These are phyloP conservation scores for Quercus rubra DNA, from an alignment of 306 rosid genomes.

Conservation along the genomic window DNA sequence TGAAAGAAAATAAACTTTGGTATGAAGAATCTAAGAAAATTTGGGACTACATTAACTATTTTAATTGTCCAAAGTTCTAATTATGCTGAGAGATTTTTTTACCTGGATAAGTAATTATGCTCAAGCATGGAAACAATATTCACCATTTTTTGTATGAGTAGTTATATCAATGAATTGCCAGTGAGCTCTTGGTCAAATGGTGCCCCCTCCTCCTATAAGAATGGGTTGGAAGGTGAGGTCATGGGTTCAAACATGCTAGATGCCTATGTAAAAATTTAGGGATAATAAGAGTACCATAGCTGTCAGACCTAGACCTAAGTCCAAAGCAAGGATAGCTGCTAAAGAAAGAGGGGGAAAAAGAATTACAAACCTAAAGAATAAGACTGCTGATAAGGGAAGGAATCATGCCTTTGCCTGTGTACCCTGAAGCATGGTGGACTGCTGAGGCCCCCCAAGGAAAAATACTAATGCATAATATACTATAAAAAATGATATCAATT, in stretches of 20 bases:
- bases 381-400: no score
- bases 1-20: not conserved
- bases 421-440: no score
- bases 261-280: not conserved
- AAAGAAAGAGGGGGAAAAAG: no score
- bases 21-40: not conserved
- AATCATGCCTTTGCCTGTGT: no score
- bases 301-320: no score
- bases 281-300: not conserved
- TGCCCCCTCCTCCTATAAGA: not conserved
- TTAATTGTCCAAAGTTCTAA: not conserved
- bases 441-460: not conserved
- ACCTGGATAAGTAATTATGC: not conserved
- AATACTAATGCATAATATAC: not conserved
- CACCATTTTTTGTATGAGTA: not conserved
- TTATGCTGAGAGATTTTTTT: not conserved
- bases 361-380: no score
- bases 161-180: not conserved
- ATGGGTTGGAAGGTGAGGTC: not conserved
- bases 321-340: no score
- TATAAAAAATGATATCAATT: not conserved
- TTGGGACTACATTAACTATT: not conserved
- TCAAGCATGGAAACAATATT: not conserved
- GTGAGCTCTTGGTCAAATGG: not conserved
- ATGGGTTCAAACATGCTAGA: not conserved